Base-by-base conservation (phyloP, 192 early-diverging fungal species). In the Phlyctochytrium planicorne region DNA sequence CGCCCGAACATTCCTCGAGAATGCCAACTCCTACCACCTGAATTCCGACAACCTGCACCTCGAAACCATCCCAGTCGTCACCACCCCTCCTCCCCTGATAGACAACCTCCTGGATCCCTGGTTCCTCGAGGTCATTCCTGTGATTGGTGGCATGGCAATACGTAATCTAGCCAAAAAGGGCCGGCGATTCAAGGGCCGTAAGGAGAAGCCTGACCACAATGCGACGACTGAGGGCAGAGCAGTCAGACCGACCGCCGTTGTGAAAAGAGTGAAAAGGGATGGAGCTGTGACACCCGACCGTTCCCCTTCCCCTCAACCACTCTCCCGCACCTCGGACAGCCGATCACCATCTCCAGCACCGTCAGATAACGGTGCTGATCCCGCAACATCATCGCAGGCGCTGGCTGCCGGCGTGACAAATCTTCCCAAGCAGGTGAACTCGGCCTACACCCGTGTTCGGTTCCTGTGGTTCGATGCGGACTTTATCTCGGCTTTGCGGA, bases 61-160 rank as follows among this genome's bases (percentile, higher is more conserved):
- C 47, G 62, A 71, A 10, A 35, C 6, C 12, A 30, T 77, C 2
- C 52, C 60, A 1, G 47, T 81, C 0, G 55, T 25, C 65, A 67
- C 35, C 16, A 34, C 53, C 1, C 74, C 71, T 3, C 74, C 75
- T n/a, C 75, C 75, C 2, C 37, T 81, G 3, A 32, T 81, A 20
- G 79, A 81, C 52, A 81, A 81, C 62, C 55, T 78, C 23, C 47
- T 81, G 29, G 61, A 74, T 33, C 71, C 80, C 4, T 65, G 62
- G 34, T 32, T 81, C n/a, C 31, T 78, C 12, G 75, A 75, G 20
- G 66, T 80, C n/a, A 30, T 81, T n/a, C 75, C 75, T 16, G 70
- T 69, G 17, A 47, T 47, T 35, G 65, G 33, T 1, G 70, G 34
- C 6, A 70, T 72, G 52, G 65, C 65, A 27, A 66, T 72, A 14